Base-by-base conservation (phyloP, 2,329 filamentous ascomycete genomes). In the Emergomyces orientalis region DNA sequence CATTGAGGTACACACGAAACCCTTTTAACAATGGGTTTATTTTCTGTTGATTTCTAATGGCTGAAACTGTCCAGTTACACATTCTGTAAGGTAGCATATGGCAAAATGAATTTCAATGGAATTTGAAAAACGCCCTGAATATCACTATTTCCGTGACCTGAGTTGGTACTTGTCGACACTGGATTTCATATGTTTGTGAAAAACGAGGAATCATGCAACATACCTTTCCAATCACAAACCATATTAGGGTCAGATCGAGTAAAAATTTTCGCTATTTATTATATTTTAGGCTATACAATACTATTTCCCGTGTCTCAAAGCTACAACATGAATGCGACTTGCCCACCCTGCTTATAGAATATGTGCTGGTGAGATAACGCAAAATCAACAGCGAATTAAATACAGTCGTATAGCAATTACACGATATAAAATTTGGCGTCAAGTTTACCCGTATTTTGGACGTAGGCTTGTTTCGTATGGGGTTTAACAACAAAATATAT, bases 401-500 rank as follows among this genome's bases (percentile, higher is more conserved):
- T 7, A 13, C n/a, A 9, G 6, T 13, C 3, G 2, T 51, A 51
- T 27, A 8, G 22, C 1, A 52, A 30, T 22, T 27, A 30, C 22
- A 52, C 11, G 25, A 5, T 52, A 17, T 30, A 14, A 52, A 30
- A 14, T 52, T 22, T 30, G n/a, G n/a, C n/a, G 8, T n/a, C 2
- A 47, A 52, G 25, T 8, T 8, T 30, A 30, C 30, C 14, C 49
- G 30, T 52, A 30, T 30, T 25, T 9, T 14, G 25, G 25, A 30
- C 25, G 17, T 17, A 30, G 25, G 8, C 17, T 52, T 52, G 2
- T 25, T 30, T 17, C 9, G 22, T 3, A 17, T 14, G 3, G 19
- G 34, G 13, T 2, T n/a, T 56, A 56, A 30, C 32, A n/a, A 61
- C n/a, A 11, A 19, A 54, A 60, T 67, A 65, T 63, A 47, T 32